A percentile compares a stretch with the other conserved stretches of the same genome.
Evolutionary conservation across 2,329 filamentous ascomycete genomes (phyloP).

Genomic region (Fusarium sublunatum): DNA sequence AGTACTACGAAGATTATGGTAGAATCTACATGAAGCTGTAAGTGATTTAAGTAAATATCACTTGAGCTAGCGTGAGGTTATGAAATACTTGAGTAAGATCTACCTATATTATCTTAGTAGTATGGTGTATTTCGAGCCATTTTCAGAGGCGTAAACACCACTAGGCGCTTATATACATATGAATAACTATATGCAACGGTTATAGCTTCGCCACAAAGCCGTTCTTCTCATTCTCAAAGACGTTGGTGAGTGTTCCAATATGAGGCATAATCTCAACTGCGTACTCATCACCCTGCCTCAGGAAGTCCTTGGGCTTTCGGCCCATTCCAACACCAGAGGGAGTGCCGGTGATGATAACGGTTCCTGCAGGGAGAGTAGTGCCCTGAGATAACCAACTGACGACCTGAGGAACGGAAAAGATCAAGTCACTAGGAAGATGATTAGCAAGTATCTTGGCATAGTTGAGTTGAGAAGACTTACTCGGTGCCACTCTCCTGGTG

Average conservation of each 20-base stretch:
- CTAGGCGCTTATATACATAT: background rate
- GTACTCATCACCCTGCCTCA: conserved; percentile 73
- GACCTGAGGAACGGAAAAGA: conserved; percentile 69
- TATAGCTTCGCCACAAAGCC: conserved; percentile 25
- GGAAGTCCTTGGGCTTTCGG: conserved; percentile 72
- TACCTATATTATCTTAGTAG: too few relatives aligned
- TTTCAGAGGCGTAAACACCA: too few relatives aligned
- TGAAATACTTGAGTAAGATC: too few relatives aligned
- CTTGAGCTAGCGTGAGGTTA: too few relatives aligned
- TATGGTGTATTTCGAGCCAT: too few relatives aligned
- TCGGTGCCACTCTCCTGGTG: conserved; percentile 40
- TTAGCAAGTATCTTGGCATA: background rate
- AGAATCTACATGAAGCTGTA: too few relatives aligned
- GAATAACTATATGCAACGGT: background rate
- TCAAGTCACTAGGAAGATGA: conserved; percentile 62
- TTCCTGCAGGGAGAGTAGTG: conserved; percentile 70
- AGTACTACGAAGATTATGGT: too few relatives aligned
- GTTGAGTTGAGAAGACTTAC: conserved; percentile 33
- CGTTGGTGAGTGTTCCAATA: conserved; percentile 57
- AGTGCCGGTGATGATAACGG: conserved; percentile 74
- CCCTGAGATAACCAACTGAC: conserved; percentile 70
- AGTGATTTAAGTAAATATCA: too few relatives aligned
- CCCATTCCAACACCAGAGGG: conserved; percentile 78
- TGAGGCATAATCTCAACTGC: conserved; percentile 57
- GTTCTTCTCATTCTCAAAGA: conserved; percentile 44